Percentiles rank a stretch among this genome's conserved stretches.
These are phyloP conservation scores for Leccinum angustisporum DNA, from an alignment of 1,284 basidiomycete species.

Conservation along the genomic window DNA sequence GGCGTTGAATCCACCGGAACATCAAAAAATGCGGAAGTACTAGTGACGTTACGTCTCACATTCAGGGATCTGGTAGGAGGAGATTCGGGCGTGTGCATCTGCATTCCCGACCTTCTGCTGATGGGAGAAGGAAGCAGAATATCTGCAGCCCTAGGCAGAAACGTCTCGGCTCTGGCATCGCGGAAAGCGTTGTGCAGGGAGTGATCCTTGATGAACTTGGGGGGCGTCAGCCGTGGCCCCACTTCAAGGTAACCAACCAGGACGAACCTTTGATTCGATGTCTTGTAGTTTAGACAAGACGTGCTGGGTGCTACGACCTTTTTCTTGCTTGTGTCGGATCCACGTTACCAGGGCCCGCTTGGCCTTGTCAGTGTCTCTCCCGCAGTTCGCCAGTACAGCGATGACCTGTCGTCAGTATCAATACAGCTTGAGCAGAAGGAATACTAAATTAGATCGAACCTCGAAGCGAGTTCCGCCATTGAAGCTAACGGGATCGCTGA, in stretches of 20 bases:
- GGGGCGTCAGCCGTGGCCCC: slow-evolving; percentile 10
- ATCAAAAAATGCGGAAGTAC: not conserved
- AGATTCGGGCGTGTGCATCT: not conserved
- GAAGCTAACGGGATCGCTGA: slow-evolving; percentile 30
- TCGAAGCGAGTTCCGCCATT: slow-evolving; percentile 33
- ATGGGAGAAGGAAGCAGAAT: slow-evolving; percentile 24
- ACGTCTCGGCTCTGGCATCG: slow-evolving; percentile 33
- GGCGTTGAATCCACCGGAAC: not conserved
- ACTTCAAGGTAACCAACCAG: not conserved
- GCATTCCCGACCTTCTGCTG: not conserved
- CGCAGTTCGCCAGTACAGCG: slow-evolving; percentile 34
- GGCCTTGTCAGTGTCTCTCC: slow-evolving; percentile 29
- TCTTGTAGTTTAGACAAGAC: slow-evolving; percentile 30
- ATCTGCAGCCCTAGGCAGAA: slow-evolving; percentile 27
- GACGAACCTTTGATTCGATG: slow-evolving; percentile 33
- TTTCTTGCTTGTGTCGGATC: slow-evolving; percentile 31
- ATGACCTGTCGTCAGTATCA: slow-evolving; percentile 26
- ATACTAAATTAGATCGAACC: slow-evolving; percentile 11
- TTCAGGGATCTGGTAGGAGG: not conserved
- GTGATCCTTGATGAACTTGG: slow-evolving; percentile 31
- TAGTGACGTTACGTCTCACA: not conserved
- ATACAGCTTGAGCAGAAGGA: not conserved
- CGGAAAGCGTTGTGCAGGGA: slow-evolving; percentile 32
- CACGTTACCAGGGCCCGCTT: slow-evolving; percentile 32
- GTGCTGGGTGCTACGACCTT: slow-evolving; percentile 32